Base-by-base conservation (phyloP, 2,329 filamentous ascomycete species). In the Xylariaceae sp. region DNA sequence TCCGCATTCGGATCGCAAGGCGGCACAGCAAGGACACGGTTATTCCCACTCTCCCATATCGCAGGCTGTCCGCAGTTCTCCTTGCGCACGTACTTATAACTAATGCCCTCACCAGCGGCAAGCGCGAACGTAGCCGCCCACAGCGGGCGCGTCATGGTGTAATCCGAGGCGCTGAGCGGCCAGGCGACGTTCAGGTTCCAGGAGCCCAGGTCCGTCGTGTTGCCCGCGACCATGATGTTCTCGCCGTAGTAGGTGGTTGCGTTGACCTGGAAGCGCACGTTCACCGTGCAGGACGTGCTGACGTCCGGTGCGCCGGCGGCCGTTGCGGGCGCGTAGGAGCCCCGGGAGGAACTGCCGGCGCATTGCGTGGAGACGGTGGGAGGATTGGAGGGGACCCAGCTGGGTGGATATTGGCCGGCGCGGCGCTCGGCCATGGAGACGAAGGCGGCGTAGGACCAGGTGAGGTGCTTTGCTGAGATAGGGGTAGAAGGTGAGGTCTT, bases 391-490 rank as follows among this genome's bases (percentile, higher is more conserved):
- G 67, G 23, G 15, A 68, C 62, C 67, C 70, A 73, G 61, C 65
- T 68, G 1, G 71, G 68, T 0, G 70, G 68, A 54, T 74, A 70
- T 39, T 72, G 66, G 11, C 71, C 70, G 0, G 69, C 68, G 15
- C 76, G 76, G 47, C 77, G 76, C 54, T 74, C 71, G 18, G 71
- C 68, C 66, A 77, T 76, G 2, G 77, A 79, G 49, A 82, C 67
- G 66, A 83, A 81, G 0, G 87, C 80, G 1, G 87, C 86, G 64
- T 89, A 90, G 0, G 86, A 89, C 88, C 88, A 90, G 2, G 88
- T 90, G 34, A 90, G 75, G 64, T 81, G 77, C 13, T 66, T 67
- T 1, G 80, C 80, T 4, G 78, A 80, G 1, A 76, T 67, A 0
- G 77, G 78, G 0, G 68, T 66, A 47, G 64, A 72, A 35, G 68